phyloP scores from a whole-genome alignment of 2,329 filamentous ascomycete species.

The Cyphellophora europaea region DNA sequence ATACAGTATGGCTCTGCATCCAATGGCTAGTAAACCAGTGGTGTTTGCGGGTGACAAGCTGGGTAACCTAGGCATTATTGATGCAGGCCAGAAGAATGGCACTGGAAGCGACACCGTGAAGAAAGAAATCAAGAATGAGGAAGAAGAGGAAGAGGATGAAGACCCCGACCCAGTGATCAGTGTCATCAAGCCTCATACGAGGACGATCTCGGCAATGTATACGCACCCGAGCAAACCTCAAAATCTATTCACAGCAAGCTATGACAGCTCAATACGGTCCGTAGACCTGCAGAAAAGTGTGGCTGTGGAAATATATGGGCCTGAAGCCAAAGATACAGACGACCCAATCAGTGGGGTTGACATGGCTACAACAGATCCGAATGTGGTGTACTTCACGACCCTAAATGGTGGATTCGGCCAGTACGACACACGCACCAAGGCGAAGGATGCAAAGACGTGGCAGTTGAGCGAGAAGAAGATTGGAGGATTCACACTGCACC shows the following conservation, averaged over 20 bases:
- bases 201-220: conserved; percentile 78
- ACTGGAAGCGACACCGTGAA: conserved; percentile 32
- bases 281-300: conserved; percentile 73
- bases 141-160: conserved; percentile 58
- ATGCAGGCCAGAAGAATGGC: conserved; percentile 62
- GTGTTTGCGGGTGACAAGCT: conserved; percentile 93
- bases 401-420: conserved; percentile 71
- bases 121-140: conserved; percentile 31
- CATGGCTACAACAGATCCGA: conserved; percentile 59
- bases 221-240: conserved; percentile 66
- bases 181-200: conserved; percentile 79
- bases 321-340: conserved; percentile 58
- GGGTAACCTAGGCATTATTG: conserved; percentile 82
- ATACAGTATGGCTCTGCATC: conserved; percentile 83
- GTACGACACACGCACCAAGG: conserved; percentile 61
- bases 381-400: conserved; percentile 78
- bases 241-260: conserved; percentile 73
- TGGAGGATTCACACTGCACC: conserved; percentile 81
- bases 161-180: conserved; percentile 68
- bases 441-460: conserved; percentile 55
- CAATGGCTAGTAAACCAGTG: conserved; percentile 72
- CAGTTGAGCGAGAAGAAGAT: conserved; percentile 85
- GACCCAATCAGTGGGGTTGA: conserved; percentile 77
- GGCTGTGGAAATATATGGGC: conserved; percentile 73
- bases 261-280: conserved; percentile 84